Evolutionary conservation across 139 green algal genomes (phyloP), one percentile per base, ranked within the genome.

Genomic region (Zygnema cylindricum): DNA sequence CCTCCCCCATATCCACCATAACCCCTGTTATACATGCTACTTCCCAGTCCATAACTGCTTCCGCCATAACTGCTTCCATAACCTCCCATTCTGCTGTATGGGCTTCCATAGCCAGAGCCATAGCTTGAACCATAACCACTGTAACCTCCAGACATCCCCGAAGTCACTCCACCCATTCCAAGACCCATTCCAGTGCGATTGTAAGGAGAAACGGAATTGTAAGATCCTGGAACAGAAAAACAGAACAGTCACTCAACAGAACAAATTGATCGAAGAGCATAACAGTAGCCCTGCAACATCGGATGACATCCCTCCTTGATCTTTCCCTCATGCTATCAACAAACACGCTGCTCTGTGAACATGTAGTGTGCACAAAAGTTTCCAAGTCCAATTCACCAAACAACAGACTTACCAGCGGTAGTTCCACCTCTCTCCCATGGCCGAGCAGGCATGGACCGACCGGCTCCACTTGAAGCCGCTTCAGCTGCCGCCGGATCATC

Each of bases 1-100:
- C 88, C 88, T 36, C 90, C 91, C n/a, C 75, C 69, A 63, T 81
- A 75, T 40, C 88, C 82, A 11, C 88, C 82, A 40, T 86, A 86
- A 32, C 63, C 81, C n/a, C 76, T 83, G 76, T 54, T 54, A 33
- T 83, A 83, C 30, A 54, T 54, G 76, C 41, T 83, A 33, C 76
- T 54, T 1, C 76, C 76, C 76, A 33, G 30, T 69, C 76, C 76
- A 54, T 83, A 83, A 49, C 43, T 83, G 76, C 69, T 38, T 38
- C 69, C 69, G 69, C 76, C 76, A 83, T 54, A 83, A 7, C 76
- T 83, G n/a, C 43, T 83, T 49, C 76, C 76, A 54, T 54, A 69
- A 33, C 76, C 76, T 33, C 49, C 43, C 41, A 33, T 69, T 1
- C 41, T 54, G 36, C 76, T 54, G 76, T 54, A 49, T 33, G 76